Conservation (phyloP, 257 asterid genomes). For the Forsythia suspensa region DNA sequence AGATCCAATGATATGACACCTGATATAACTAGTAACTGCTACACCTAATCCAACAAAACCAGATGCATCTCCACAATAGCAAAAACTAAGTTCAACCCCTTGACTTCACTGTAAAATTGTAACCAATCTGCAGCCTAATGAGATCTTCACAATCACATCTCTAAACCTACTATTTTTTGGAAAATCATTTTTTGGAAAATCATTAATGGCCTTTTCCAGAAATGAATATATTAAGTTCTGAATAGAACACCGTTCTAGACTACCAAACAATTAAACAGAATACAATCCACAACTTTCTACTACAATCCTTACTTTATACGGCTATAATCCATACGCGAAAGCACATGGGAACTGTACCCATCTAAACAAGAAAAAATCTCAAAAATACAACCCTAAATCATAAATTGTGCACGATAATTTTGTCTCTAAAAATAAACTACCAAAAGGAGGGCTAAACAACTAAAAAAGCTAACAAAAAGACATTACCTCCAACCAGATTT, state of each 20-base stretch:
- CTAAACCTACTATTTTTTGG: not conserved
- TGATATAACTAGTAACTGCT: not conserved
- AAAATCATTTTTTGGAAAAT: too few relatives aligned
- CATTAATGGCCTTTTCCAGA: not conserved
- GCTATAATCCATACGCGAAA: not conserved
- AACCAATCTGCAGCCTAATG: not conserved
- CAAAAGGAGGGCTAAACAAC: not conserved
- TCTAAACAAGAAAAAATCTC: too few relatives aligned
- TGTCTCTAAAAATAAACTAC: too few relatives aligned
- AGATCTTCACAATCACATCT: not conserved
- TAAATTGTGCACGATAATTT: not conserved
- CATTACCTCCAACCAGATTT: too few relatives aligned
- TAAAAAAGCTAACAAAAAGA: too few relatives aligned
- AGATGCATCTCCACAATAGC: not conserved
- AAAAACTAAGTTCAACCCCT: not conserved
- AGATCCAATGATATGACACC: not conserved
- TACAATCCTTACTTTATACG: not conserved
- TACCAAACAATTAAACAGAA: not conserved
- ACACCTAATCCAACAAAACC: not conserved
- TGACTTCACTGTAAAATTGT: not conserved
- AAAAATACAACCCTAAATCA: too few relatives aligned
- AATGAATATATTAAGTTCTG: not conserved
- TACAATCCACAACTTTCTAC: not conserved
- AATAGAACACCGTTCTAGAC: not conserved
- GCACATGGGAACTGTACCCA: not conserved